Conservation (phyloP, 2,329 filamentous ascomycete species). For the Nemania bipapillata region DNA sequence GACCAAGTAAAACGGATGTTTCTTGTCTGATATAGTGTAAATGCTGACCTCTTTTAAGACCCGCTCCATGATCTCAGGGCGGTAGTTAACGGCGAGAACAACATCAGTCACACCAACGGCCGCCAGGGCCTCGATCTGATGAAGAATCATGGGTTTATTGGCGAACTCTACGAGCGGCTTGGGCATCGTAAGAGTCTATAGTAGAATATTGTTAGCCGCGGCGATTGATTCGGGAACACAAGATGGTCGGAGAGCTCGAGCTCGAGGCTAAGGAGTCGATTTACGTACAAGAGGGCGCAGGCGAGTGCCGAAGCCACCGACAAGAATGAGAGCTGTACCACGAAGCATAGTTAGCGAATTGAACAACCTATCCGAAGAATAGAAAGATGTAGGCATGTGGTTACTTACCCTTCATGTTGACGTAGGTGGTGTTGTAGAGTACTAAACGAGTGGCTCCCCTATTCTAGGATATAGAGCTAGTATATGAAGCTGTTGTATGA, state of each 20-base stretch:
- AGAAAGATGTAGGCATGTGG: constrained; percentile 27
- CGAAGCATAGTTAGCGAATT: constrained; percentile 28
- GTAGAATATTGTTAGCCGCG: constrained; percentile 37
- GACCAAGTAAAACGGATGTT: constrained; percentile 26
- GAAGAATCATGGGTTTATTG: constrained; percentile 99
- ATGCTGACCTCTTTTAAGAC: constrained; percentile 82
- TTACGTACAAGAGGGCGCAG: constrained; percentile 88
- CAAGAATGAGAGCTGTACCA: constrained; percentile 88
- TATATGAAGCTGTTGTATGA: not conserved
- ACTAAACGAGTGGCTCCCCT: not conserved
- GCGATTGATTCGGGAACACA: constrained; percentile 2
- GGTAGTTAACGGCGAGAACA: constrained; percentile 97
- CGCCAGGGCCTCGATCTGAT: constrained; percentile 95
- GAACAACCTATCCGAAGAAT: not conserved
- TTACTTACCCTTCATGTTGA: constrained; percentile 57
- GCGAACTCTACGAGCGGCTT: constrained; percentile 98
- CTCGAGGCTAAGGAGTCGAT: constrained; percentile 17
- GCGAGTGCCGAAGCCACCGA: constrained; percentile 98
- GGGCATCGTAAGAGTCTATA: constrained; percentile 90
- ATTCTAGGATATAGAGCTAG: too few relatives aligned
- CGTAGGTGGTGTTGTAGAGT: constrained; percentile 15
- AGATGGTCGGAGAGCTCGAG: constrained; percentile 1
- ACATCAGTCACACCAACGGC: constrained; percentile 96
- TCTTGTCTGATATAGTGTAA: constrained; percentile 17
- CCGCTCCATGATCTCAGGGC: constrained; percentile 96